A percentile compares a stretch with the other conserved stretches of the same genome.
Conservation (phyloP, 2,329 filamentous ascomycete genomes). For the Sordariomycetes sp. region DNA sequence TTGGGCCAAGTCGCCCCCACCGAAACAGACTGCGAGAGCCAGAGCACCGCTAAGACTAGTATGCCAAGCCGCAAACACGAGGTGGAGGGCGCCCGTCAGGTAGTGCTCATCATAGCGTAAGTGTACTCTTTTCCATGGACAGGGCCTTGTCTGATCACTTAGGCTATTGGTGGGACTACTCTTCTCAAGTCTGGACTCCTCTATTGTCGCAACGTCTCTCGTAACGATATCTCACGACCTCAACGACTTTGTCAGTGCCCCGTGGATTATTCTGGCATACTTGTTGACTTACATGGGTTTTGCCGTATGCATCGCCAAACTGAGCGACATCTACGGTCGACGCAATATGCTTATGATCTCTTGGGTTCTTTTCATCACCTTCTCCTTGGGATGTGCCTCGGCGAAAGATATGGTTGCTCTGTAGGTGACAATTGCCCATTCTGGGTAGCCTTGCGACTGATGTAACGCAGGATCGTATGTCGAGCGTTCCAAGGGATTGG, state of each 20-base stretch:
- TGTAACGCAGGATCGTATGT: conserved; percentile 40
- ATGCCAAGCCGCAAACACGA: conserved; percentile 8
- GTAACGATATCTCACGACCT: conserved; percentile 46
- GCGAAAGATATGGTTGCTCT: conserved; percentile 40
- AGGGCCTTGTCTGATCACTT: conserved; percentile 6
- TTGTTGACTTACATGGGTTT: conserved; percentile 51
- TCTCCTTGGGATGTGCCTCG: conserved; percentile 44
- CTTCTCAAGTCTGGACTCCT: conserved; percentile 48
- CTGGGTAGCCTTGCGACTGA: too few species aligned
- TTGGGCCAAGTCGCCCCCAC: conserved; percentile 10
- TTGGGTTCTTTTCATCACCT: conserved; percentile 45
- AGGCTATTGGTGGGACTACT: conserved; percentile 44
- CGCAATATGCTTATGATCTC: conserved; percentile 37
- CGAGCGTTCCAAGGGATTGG: conserved; percentile 52
- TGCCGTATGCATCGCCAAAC: conserved; percentile 46
- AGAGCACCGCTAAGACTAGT: conserved; percentile 1
- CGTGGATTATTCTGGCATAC: conserved; percentile 48
- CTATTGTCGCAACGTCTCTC: conserved; percentile 48
- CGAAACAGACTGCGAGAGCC: conserved; percentile 1
- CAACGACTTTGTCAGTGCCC: conserved; percentile 38
- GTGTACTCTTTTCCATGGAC: background rate
- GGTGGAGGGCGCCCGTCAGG: conserved; percentile 15
- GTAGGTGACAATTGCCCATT: conserved; percentile 29
- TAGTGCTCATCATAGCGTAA: conserved; percentile 26
- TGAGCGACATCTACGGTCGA: conserved; percentile 51